phyloP scores from a whole-genome alignment of 768 basidiomycete genomes.

The Lactarius evosmus region DNA sequence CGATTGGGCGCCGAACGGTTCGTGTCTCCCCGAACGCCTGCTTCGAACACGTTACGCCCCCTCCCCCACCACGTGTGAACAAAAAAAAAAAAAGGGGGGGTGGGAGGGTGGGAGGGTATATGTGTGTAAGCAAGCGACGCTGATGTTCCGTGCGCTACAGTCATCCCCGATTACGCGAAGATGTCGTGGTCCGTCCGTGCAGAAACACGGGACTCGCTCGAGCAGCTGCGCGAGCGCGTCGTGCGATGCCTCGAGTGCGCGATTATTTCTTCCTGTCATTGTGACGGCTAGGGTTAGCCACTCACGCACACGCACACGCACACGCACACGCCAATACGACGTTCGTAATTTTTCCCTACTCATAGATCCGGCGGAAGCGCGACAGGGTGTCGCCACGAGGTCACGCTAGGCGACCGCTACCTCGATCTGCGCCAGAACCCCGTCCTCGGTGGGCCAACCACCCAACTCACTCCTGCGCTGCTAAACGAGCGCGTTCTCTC shows the following conservation, averaged over 20 bases:
- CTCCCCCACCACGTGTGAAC: neutral
- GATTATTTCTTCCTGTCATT: neutral
- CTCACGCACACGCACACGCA: neutral
- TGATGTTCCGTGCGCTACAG: conserved; percentile 37
- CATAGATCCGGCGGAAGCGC: conserved; percentile 23
- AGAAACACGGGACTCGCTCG: conserved; percentile 55
- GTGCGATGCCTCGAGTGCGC: conserved; percentile 69
- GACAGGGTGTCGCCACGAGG: conserved; percentile 22
- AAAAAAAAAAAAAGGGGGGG: neutral
- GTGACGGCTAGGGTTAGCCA: neutral
- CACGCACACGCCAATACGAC: too few species aligned
- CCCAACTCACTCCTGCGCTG: neutral
- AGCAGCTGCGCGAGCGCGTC: conserved; percentile 54
- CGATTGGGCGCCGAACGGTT: conserved; percentile 68
- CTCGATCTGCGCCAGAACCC: conserved; percentile 25
- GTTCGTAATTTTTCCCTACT: neutral
- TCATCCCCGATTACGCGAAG: conserved; percentile 79
- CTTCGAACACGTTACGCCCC: too few species aligned
- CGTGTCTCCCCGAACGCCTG: conserved; percentile 29
- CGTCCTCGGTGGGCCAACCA: conserved; percentile 28
- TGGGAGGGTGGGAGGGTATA: too few species aligned
- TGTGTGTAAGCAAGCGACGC: neutral
- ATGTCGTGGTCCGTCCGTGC: conserved; percentile 74
- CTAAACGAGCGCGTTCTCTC: neutral
- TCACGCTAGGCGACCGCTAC: conserved; percentile 13